These are phyloP conservation scores for Dryadomyces quercus-mongolicae DNA, from an alignment of 2,329 filamentous ascomycete species.

Conservation along the genomic window DNA sequence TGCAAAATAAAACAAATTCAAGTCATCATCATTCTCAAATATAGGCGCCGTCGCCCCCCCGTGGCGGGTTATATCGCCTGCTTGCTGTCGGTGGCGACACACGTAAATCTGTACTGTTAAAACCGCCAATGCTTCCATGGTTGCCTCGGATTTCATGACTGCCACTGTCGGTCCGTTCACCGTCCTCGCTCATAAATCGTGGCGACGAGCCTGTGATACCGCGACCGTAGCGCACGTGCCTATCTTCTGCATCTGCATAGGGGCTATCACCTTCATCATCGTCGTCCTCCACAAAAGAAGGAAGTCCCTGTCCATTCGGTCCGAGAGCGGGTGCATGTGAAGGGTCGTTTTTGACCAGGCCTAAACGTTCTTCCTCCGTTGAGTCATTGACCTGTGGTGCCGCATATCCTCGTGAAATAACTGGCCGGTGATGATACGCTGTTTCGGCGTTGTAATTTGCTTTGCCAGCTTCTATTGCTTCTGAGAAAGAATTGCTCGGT, in stretches of 20 bases:
- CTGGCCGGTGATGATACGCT: slow-evolving; percentile 5
- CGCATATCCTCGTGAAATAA: slow-evolving; percentile 23
- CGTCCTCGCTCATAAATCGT: not conserved
- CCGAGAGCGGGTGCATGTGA: slow-evolving; percentile 13
- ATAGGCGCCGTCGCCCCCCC: slow-evolving; percentile 14
- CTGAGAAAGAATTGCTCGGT: slow-evolving; percentile 6
- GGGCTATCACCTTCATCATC: slow-evolving; percentile 3
- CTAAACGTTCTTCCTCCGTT: slow-evolving; percentile 73
- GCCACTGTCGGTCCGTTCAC: not conserved
- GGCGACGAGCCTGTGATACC: slow-evolving; percentile 26
- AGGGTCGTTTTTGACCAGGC: slow-evolving; percentile 66
- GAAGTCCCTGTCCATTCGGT: slow-evolving; percentile 17
- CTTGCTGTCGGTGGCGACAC: slow-evolving; percentile 1
- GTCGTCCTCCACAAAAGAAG: slow-evolving; percentile 20
- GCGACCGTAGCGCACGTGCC: slow-evolving; percentile 25
- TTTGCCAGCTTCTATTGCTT: slow-evolving; percentile 8
- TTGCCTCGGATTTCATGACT: slow-evolving; percentile 9
- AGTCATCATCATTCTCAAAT: slow-evolving; percentile 9
- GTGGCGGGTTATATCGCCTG: slow-evolving; percentile 10
- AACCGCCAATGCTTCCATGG: not conserved
- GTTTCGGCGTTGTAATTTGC: slow-evolving; percentile 12
- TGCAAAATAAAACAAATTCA: not conserved
- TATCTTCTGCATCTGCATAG: slow-evolving; percentile 20
- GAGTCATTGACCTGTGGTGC: slow-evolving; percentile 34
- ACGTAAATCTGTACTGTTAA: not conserved